These are phyloP conservation scores for Leccinum rimulosum DNA, from an alignment of 768 basidiomycete species.

Conservation along the genomic window DNA sequence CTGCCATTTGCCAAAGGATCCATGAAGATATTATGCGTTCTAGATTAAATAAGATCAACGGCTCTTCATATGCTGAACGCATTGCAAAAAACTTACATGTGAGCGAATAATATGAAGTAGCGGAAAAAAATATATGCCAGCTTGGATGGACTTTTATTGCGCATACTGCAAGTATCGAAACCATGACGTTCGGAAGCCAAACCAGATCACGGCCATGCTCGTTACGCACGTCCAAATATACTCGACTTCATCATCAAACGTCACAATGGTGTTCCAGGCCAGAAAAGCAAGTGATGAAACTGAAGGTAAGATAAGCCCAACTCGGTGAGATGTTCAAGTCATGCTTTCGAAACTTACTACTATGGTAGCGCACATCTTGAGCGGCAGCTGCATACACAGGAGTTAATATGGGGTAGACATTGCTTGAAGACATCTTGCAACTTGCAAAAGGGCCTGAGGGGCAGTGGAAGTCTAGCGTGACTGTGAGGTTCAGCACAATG, in stretches of 20 bases:
- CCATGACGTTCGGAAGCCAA: not conserved
- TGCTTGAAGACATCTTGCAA: not conserved
- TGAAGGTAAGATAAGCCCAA: not conserved
- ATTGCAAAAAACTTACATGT: slow-evolving; percentile 16
- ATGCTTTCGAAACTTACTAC: not conserved
- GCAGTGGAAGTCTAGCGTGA: too few species aligned
- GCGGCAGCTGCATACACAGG: not conserved
- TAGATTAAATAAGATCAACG: not conserved
- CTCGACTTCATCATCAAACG: slow-evolving; percentile 17
- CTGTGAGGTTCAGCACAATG: too few species aligned
- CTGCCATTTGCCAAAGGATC: slow-evolving; percentile 6
- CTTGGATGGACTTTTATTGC: slow-evolving; percentile 21
- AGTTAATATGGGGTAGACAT: not conserved
- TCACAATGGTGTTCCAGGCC: slow-evolving; percentile 14
- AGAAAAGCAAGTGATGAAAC: slow-evolving; percentile 14
- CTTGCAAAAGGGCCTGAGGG: too few species aligned
- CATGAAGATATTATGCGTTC: slow-evolving; percentile 16
- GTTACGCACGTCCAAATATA: slow-evolving; percentile 18
- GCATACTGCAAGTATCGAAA: slow-evolving; percentile 21
- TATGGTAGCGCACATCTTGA: not conserved
- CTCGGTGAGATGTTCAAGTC: not conserved
- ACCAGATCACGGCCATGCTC: not conserved
- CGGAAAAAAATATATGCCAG: slow-evolving; percentile 30
- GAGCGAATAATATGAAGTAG: slow-evolving; percentile 20
- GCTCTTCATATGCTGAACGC: not conserved